Percentiles rank a stretch among this genome's conserved stretches.
Conservation (phyloP, 2,329 filamentous ascomycete species). For the Ploettnerulaceae sp. region DNA sequence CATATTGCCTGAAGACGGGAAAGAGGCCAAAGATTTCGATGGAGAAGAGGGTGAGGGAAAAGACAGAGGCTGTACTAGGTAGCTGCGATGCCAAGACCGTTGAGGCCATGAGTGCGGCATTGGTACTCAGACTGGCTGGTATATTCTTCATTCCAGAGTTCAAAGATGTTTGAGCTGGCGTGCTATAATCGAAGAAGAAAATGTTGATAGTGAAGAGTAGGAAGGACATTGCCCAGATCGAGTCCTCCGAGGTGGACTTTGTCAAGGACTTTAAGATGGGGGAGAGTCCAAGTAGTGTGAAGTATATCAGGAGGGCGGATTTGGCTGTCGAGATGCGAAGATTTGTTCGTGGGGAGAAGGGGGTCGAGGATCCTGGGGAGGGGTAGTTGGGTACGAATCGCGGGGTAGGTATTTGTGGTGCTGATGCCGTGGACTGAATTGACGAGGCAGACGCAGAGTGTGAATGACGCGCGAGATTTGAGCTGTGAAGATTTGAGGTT, state of each 20-base stretch:
- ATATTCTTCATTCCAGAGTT: conserved; percentile 29
- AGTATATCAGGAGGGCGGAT: conserved; percentile 89
- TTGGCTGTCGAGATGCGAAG: conserved; percentile 77
- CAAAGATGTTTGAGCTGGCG: conserved; percentile 51
- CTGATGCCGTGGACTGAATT: conserved; percentile 40
- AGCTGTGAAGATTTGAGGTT: not conserved
- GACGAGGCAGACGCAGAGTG: conserved; percentile 53
- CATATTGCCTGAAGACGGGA: conserved; percentile 90
- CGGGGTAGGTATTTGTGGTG: conserved; percentile 20
- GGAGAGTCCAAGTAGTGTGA: conserved; percentile 82
- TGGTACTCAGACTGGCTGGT: conserved; percentile 73
- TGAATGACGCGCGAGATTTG: conserved; percentile 36
- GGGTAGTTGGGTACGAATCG: conserved; percentile 32
- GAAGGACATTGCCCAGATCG: conserved; percentile 94
- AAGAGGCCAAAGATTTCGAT: conserved; percentile 98
- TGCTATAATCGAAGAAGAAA: conserved; percentile 93
- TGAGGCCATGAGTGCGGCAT: conserved; percentile 92
- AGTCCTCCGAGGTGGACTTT: conserved; percentile 83
- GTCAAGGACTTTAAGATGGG: conserved; percentile 98
- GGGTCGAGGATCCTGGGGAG: conserved; percentile 25
- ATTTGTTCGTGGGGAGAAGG: conserved; percentile 42
- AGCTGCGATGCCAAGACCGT: conserved; percentile 89
- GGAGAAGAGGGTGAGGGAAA: conserved; percentile 89
- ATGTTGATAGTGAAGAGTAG: conserved; percentile 94
- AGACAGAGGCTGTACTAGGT: conserved; percentile 87